Percentiles rank a stretch among this genome's conserved stretches.
Conservation (phyloP, 2,329 filamentous ascomycete species). For the Nemania diffusa region DNA sequence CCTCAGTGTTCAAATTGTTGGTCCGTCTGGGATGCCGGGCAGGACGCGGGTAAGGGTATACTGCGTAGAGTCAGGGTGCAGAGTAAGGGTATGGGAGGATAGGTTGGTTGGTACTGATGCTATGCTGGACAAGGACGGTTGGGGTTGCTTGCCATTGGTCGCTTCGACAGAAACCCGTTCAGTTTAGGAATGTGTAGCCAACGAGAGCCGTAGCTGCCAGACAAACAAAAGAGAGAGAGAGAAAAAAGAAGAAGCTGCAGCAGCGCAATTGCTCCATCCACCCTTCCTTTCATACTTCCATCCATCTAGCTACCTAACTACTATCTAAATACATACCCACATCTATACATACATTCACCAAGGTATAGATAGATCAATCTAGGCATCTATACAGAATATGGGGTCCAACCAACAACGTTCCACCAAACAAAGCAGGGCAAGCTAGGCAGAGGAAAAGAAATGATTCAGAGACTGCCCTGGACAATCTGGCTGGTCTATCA, state of each 20-base stretch:
- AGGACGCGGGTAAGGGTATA: conserved; percentile 12
- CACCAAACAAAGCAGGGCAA: conserved; percentile 9
- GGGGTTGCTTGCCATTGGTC: conserved; percentile 36
- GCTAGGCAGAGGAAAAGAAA: conserved; percentile 6
- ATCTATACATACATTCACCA: background rate
- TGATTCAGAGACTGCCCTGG: background rate
- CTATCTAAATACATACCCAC: background rate
- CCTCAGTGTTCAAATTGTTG: conserved; percentile 2
- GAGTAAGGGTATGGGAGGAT: conserved; percentile 17
- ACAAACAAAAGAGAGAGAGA: conserved; percentile 20
- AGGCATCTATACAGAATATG: conserved; percentile 3
- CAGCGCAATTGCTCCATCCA: conserved; percentile 6
- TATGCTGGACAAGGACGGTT: no score
- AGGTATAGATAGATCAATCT: background rate
- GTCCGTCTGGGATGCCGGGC: conserved; percentile 4
- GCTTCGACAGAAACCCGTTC: conserved; percentile 31
- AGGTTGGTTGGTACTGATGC: no score
- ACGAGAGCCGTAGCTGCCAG: conserved; percentile 26
- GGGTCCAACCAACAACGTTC: conserved; percentile 3
- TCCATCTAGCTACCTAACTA: background rate
- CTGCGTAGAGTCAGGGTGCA: no score
- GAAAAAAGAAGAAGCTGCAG: conserved; percentile 1
- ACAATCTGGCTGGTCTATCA: background rate
- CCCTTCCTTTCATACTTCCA: background rate
- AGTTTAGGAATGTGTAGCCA: conserved; percentile 42